Evolutionary conservation across 352 stramenopile species (phyloP), one percentile per base, ranked within the genome.

Genomic region (Phytophthora sojae): DNA sequence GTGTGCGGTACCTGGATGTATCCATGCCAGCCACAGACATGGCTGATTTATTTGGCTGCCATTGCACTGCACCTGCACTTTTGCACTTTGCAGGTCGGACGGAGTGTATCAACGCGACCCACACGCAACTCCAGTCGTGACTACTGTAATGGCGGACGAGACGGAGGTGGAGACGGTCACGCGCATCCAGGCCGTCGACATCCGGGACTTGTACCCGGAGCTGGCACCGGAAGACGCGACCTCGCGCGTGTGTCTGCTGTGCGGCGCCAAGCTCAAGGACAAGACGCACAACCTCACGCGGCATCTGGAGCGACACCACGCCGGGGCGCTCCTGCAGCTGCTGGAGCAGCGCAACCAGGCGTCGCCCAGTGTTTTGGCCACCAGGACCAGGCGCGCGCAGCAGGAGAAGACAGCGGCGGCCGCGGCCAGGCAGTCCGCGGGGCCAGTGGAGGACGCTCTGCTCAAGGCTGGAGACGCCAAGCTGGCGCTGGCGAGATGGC

Each of bases 211-310:
- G 56, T 89, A 83, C 62, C 82, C 82, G 12, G 56, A 73, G 6
- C 29, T 83, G 29, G 71, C 77, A 0, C 8, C 66, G 1, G 73
- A 85, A n/a, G 82, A 89, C 51, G 50, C 70, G 42, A 69, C 62
- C 23, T 85, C 79, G 21, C 77, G 82, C 26, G 45, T 86, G 57
- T 89, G 82, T 68, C 50, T 85, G 26, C 64, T 89, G 19, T 88
- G 82, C 67, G 35, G 55, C 21, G 70, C 72, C 55, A 77, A 76
- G 45, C 75, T 89, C 57, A 89, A 88, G 69, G 81, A 89, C 73
- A 89, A 88, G 71, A 89, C 82, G 26, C 82, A 89, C 70, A 88
- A 86, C 64, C 77, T 89, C n/a, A 89, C 77, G 65, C 82, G 80
- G 0, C 82, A 89, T 62, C 52, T 88, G 47, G 82, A 89, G 69